phyloP scores from a whole-genome alignment of 2,329 filamentous ascomycete species.

The Pseudogymnoascus sp. region DNA sequence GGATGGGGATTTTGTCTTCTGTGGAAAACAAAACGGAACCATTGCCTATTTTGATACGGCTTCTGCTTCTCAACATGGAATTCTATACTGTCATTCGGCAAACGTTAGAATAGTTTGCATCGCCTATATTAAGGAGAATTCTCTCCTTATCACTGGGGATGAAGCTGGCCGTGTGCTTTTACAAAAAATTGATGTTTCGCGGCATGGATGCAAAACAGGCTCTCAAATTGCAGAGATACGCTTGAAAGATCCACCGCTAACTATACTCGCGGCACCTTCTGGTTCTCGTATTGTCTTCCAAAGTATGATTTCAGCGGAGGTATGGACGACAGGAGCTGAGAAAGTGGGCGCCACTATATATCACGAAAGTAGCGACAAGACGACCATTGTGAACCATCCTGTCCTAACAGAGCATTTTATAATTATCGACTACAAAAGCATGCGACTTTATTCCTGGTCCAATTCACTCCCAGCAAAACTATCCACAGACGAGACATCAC shows the following conservation, averaged over 20 bases:
- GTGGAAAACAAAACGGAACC: slow-evolving; percentile 24
- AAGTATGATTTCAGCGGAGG: background rate
- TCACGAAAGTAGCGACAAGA: background rate
- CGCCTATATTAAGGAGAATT: slow-evolving; percentile 15
- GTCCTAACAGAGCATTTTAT: background rate
- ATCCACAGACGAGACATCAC: background rate
- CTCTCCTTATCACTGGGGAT: slow-evolving; percentile 26
- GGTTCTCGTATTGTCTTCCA: background rate
- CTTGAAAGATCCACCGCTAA: background rate
- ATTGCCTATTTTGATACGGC: slow-evolving; percentile 21
- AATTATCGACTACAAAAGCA: background rate
- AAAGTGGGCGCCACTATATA: background rate
- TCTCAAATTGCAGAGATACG: background rate
- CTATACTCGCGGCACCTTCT: background rate
- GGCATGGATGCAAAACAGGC: background rate
- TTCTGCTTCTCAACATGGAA: slow-evolving; percentile 13
- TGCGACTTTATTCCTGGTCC: background rate
- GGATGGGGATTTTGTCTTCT: slow-evolving; percentile 20
- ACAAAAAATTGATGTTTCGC: slow-evolving; percentile 12
- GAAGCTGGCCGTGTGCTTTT: slow-evolving; percentile 23
- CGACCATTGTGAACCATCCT: background rate
- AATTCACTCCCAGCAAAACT: background rate
- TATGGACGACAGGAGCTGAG: background rate
- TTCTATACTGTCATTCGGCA: slow-evolving; percentile 22
- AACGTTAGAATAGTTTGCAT: slow-evolving; percentile 19